These are phyloP conservation scores for Butyriboletus appendiculatus DNA, from an alignment of 1,284 basidiomycete species.

Conservation along the genomic window DNA sequence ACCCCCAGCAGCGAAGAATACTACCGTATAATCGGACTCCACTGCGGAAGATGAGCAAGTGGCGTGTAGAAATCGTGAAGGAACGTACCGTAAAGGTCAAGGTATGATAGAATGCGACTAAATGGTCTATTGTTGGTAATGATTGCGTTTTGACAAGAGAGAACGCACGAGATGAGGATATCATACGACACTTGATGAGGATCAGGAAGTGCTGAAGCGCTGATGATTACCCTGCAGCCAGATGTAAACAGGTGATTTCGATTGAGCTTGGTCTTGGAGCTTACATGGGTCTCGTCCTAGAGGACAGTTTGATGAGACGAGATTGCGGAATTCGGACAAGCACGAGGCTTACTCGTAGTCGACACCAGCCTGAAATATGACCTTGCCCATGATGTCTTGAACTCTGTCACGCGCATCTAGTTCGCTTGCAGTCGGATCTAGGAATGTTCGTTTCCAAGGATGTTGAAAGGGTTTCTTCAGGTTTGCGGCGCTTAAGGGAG, in stretches of 20 bases:
- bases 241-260: not conserved
- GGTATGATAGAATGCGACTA: constrained; percentile 73
- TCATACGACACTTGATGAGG: constrained; percentile 78
- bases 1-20: constrained; percentile 84
- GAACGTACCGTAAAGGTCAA: constrained; percentile 72
- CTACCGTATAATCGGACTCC: constrained; percentile 84
- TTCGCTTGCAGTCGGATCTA: constrained; percentile 18
- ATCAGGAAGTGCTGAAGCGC: constrained; percentile 79
- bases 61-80: not conserved
- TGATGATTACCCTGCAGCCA: constrained; percentile 69
- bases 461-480: constrained; percentile 37
- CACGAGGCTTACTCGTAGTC: constrained; percentile 70
- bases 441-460: constrained; percentile 24
- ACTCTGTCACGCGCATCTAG: constrained; percentile 46
- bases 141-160: constrained; percentile 6
- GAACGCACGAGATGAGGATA: constrained; percentile 66
- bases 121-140: constrained; percentile 10
- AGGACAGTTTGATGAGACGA: constrained; percentile 10
- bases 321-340: not conserved
- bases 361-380: constrained; percentile 87
- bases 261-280: constrained; percentile 27
- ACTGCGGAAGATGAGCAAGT: constrained; percentile 45
- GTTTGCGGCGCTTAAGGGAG: constrained; percentile 36
- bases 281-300: constrained; percentile 82
- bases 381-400: constrained; percentile 64